phyloP scores from a whole-genome alignment of 345 rosid genomes.

The Linum tenue region DNA sequence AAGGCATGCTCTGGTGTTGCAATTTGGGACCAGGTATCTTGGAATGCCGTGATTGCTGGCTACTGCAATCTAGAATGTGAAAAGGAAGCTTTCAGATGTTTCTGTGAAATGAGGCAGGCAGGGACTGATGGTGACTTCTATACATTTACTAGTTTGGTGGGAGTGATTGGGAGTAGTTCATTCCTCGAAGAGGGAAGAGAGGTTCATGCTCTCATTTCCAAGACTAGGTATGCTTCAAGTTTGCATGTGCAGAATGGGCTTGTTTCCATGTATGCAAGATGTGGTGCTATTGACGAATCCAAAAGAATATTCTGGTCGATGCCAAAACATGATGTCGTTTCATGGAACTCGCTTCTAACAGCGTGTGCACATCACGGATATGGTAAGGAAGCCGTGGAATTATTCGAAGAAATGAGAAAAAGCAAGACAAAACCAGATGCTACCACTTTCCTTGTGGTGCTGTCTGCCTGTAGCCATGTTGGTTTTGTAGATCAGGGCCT shows the following conservation, averaged over 20 bases:
- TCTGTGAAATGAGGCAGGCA: conserved; percentile 2
- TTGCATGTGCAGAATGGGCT: not conserved
- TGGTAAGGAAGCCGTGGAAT: not conserved
- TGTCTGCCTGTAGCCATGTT: not conserved
- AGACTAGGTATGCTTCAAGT: not conserved
- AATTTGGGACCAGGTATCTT: not conserved
- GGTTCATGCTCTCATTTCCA: conserved; percentile 1
- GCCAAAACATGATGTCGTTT: not conserved
- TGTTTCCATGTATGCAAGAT: conserved; percentile 4
- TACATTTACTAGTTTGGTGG: not conserved
- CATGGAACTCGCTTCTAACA: conserved; percentile 3
- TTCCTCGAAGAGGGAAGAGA: not conserved
- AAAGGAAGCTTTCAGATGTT: not conserved
- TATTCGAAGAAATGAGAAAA: conserved; percentile 1
- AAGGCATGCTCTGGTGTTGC: not conserved
- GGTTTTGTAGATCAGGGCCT: not conserved
- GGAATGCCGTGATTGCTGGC: conserved; percentile 1
- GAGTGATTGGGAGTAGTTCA: not conserved
- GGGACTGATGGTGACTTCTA: not conserved
- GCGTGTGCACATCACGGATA: not conserved
- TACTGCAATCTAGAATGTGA: not conserved
- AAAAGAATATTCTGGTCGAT: not conserved
- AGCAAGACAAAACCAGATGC: not conserved
- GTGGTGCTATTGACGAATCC: not conserved
- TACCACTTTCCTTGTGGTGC: conserved; percentile 1